Evolutionary conservation across 257 asterid species (phyloP).

Genomic region (Plantago major): DNA sequence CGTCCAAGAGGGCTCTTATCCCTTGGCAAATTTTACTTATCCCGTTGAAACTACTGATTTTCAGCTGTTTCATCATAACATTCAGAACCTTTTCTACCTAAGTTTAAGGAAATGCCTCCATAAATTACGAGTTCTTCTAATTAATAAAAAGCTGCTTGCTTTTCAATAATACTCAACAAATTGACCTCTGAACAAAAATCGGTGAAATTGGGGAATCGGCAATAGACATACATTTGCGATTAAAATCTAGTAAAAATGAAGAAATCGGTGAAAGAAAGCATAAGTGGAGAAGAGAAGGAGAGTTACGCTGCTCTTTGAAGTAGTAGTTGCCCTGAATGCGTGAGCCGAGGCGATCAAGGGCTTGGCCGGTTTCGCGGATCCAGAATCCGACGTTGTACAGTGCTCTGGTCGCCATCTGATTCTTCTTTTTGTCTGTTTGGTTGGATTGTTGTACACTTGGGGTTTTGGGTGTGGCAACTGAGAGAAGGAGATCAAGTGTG

Average conservation of each 20-base stretch:
- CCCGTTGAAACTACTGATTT: too few species aligned
- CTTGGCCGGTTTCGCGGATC: constrained; percentile 98
- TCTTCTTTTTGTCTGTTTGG: neutral
- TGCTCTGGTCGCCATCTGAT: constrained; percentile 45
- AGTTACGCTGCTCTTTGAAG: constrained; percentile 71
- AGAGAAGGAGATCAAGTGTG: neutral
- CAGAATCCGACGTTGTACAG: constrained; percentile 90
- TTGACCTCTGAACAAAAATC: neutral
- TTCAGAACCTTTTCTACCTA: too few species aligned
- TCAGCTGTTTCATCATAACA: too few species aligned
- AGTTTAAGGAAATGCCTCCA: too few species aligned
- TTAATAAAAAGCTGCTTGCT: too few species aligned
- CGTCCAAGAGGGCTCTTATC: too few species aligned
- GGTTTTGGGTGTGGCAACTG: neutral
- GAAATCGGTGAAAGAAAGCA: constrained; percentile 2
- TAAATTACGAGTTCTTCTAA: too few species aligned
- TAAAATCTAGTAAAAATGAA: neutral
- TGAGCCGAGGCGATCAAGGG: constrained; percentile 95
- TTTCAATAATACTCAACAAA: too few species aligned
- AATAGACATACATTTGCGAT: neutral
- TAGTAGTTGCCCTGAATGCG: constrained; percentile 87
- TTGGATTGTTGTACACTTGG: neutral
- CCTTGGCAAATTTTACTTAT: too few species aligned
- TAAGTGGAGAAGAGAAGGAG: constrained; percentile 2
- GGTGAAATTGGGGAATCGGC: neutral